A percentile compares a stretch with the other conserved stretches of the same genome.
Evolutionary conservation across 768 basidiomycete genomes (phyloP).

Genomic region (Boletus reticulatus): DNA sequence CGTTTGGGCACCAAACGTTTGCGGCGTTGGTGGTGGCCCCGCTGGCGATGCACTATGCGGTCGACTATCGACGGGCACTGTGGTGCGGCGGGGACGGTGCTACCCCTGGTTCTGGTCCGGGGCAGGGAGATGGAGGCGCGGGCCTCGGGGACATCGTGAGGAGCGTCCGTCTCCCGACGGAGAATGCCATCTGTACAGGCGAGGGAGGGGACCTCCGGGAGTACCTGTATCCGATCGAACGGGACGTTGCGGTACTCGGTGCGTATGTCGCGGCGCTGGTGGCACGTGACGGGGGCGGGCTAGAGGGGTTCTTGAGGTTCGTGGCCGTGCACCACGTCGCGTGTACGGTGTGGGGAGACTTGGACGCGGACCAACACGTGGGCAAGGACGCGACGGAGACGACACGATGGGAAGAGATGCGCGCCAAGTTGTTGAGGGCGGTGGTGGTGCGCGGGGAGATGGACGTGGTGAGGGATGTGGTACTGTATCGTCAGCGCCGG

Average conservation of each 20-base stretch:
- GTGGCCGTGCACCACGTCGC: constrained; percentile 82
- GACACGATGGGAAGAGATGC: constrained; percentile 24
- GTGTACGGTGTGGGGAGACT: constrained; percentile 64
- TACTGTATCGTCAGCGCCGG: constrained; percentile 60
- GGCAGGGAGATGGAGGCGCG: neutral
- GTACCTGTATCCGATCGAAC: constrained; percentile 73
- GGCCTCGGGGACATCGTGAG: constrained; percentile 36
- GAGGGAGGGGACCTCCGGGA: constrained; percentile 42
- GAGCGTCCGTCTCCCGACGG: constrained; percentile 51
- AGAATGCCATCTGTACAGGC: constrained; percentile 42
- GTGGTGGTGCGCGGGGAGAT: constrained; percentile 49
- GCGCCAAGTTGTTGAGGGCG: constrained; percentile 48
- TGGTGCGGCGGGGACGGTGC: constrained; percentile 69
- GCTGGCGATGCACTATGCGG: constrained; percentile 68
- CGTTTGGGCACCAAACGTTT: constrained; percentile 80
- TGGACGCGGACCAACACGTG: constrained; percentile 37
- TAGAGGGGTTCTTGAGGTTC: constrained; percentile 59
- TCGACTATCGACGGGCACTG: constrained; percentile 80
- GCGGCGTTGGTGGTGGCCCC: constrained; percentile 74
- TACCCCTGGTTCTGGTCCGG: neutral
- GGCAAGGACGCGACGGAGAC: constrained; percentile 6
- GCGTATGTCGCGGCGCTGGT: constrained; percentile 55
- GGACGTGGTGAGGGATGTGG: constrained; percentile 50
- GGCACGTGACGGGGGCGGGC: constrained; percentile 28
- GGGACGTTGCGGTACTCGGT: constrained; percentile 55